phyloP scores from a whole-genome alignment of 2,329 filamentous ascomycete species.

The Pezizomycotina sp. region DNA sequence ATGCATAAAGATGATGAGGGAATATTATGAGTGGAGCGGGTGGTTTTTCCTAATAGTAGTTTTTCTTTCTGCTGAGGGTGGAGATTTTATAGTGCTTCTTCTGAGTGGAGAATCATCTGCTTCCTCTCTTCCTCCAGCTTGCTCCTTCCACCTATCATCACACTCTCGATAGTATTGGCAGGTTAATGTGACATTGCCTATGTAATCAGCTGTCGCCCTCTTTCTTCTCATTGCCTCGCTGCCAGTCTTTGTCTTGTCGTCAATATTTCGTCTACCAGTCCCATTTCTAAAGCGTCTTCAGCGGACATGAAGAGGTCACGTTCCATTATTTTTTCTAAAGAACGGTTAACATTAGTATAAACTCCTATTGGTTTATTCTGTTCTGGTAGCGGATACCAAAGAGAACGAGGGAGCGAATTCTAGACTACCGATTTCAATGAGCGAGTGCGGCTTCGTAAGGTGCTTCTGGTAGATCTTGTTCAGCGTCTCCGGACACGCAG shows the following conservation, averaged over 20 bases:
- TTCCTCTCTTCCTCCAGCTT: too few relatives aligned
- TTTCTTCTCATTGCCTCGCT: constrained; percentile 27
- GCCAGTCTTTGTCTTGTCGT: constrained; percentile 40
- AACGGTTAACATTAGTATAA: background rate
- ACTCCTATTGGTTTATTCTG: background rate
- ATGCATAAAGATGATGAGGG: too few relatives aligned
- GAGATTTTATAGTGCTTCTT: too few relatives aligned
- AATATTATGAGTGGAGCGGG: too few relatives aligned
- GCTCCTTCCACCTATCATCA: too few relatives aligned
- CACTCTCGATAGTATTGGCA: too few relatives aligned
- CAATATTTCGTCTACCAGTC: constrained; percentile 82
- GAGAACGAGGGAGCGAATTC: background rate
- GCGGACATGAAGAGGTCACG: constrained; percentile 87
- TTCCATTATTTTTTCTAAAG: constrained; percentile 74
- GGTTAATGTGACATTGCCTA: too few relatives aligned
- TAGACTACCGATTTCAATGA: constrained; percentile 49
- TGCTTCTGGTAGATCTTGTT: constrained; percentile 83
- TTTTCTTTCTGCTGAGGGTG: too few relatives aligned
- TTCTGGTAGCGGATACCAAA: background rate
- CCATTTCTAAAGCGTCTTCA: constrained; percentile 71
- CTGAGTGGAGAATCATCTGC: too few relatives aligned
- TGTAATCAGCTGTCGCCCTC: too few relatives aligned
- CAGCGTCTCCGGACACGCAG: constrained; percentile 67
- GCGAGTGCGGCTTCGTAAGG: constrained; percentile 57
- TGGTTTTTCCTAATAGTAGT: too few relatives aligned